Evolutionary conservation across 2,329 filamentous ascomycete species (phyloP), one percentile per base, ranked within the genome.

Genomic region (Elsinoe ampelina): DNA sequence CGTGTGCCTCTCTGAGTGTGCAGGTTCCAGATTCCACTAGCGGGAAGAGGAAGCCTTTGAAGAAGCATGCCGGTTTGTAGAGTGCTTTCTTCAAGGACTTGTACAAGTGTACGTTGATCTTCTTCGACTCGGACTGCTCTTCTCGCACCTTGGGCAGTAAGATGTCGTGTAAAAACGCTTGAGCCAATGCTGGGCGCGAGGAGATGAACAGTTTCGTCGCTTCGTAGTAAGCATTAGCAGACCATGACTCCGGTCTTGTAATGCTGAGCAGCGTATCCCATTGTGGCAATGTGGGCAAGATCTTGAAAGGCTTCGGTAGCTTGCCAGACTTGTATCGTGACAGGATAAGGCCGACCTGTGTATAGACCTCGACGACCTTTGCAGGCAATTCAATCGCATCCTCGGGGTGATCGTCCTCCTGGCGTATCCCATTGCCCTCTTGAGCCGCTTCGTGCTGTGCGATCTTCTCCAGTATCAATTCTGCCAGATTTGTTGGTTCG

Each of bases 291-390:
- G 90, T 91, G 2, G 93, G 93, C 7, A 98, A 80, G 62, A 97
- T 90, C 73, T 97, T 97, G 79, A 98, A 95, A 0, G 92, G 92
- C 72, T 98, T 98, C 17, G 93, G 93, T 32, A 98, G 80, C 63
- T 92, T 92, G n/a, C 93, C 93, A 12, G 87, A 92, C 73, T 95
- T 95, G 77, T 95, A 97, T 62, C 92, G 83, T 22, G 89, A 90
- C 58, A 98, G 80, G 59, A 97, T 86, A 63, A 91, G 78, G 59
- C 91, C 92, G 64, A 95, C 85, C 83, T 95, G 95, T 60, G 87
- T 86, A 71, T 95, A 97, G 13, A 95, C 92, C 68, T 97, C 92
- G 13, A 96, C 80, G 12, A 96, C 90, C 73, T 95, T 96, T 42
- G 85, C 85, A 2, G 90, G 90, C 54, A 98, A 77, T 68, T 95